These are phyloP conservation scores for Immersiporthe knoxdaviesiana DNA, from an alignment of 2,329 filamentous ascomycete species.

Conservation along the genomic window DNA sequence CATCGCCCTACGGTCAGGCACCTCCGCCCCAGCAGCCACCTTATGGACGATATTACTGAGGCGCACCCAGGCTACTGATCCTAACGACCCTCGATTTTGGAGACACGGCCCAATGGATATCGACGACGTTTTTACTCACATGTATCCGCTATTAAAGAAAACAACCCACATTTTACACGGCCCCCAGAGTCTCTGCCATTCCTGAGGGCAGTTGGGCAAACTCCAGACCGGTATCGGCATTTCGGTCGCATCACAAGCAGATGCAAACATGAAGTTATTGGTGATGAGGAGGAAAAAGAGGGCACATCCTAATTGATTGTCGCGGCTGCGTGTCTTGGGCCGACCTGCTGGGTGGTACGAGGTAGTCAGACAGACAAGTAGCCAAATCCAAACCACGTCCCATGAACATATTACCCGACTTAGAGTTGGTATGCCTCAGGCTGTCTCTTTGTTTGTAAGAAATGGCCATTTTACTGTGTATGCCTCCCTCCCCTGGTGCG, in stretches of 20 bases:
- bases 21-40: slow-evolving; percentile 26
- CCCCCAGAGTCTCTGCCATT: not conserved
- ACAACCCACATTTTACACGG: not conserved
- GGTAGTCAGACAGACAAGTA: not conserved
- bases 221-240: not conserved
- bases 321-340: not conserved
- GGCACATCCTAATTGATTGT: not conserved
- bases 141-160: not conserved
- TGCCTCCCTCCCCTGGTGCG: not conserved
- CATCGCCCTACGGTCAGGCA: slow-evolving; percentile 26
- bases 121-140: not conserved
- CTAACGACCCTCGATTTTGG: not conserved
- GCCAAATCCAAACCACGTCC: not conserved
- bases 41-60: slow-evolving; percentile 29
- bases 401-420: not conserved
- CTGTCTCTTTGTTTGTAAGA: no score
- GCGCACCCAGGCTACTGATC: not conserved
- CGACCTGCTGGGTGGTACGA: not conserved
- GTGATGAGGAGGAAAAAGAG: not conserved
- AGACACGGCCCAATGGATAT: not conserved
- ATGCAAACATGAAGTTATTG: not conserved
- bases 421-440: not conserved
- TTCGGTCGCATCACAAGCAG: not conserved
- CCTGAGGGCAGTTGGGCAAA: not conserved
- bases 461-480: not conserved